Evolutionary conservation across 805 yeast species (phyloP), one percentile per base, ranked within the genome.

Genomic region (Sugiyamaella qingdaonensis): DNA sequence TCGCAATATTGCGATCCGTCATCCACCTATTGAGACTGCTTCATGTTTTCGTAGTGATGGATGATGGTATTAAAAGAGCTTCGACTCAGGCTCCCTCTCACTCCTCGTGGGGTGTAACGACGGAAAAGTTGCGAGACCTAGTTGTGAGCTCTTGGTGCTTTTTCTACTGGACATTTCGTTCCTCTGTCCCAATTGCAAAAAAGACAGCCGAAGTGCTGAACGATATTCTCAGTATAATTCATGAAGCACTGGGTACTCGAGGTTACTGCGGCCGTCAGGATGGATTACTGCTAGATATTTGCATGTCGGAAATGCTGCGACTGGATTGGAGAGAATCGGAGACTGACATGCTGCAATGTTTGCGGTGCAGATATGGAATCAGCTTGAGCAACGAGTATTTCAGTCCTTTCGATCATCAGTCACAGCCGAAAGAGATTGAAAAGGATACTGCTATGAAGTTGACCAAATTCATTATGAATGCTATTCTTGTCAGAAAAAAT

Each of bases 321-420:
- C 67, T 78, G 27, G 69, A 74, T 18, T 66, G 73, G 54, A 58
- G 62, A 11, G 76, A 75, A 3, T 76, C 86, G 1, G 91, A 86
- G 45, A 73, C 75, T 8, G 94, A 89, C 44, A 66, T 92, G 46
- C 76, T 88, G 8, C 98, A 92, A 62, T 76, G 88, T 33, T 68
- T 94, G 19, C 76, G 82, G 57, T 94, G 99, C 65, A 77, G 86
- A 9, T 89, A 85, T 61, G 95, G 89, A 44, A 75, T 88, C 48
- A 69, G 73, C 1, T 71, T 90, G 2, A 72, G 83, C 1, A 73
- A 80, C 10, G 88, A 84, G 11, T 73, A 74, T 14, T 82, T 81
- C 56, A 73, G 74, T 1, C 88, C 94, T 0, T 77, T 73, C 39
- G 86, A 88, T 56, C 98, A 92, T 62, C 75, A 71, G 2, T 73